Base-by-base conservation (phyloP, 495 filamentous ascomycete species). In the Parathielavia appendiculata region DNA sequence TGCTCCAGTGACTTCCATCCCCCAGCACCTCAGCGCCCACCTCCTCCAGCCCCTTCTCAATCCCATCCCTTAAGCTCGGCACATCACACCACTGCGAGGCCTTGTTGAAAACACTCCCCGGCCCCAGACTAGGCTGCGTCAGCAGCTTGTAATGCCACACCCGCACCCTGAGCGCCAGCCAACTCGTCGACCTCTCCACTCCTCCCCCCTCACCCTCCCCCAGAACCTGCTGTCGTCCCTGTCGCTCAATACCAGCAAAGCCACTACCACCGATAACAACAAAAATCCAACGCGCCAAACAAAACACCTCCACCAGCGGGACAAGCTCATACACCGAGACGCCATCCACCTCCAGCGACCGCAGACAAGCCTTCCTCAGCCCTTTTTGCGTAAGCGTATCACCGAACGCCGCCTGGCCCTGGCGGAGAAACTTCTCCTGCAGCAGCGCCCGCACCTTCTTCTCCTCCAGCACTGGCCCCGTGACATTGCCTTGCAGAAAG, bases 401-500 rank as follows among this genome's bases (percentile, higher is more conserved):
- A n/a, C 39, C 2, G 0, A 3, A 5, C 5, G n/a, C 44, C 0
- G 1, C 26, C 6, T 17, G 7, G n/a, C 16, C 22, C 1, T 10
- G 20, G 23, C 4, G 10, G 10, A 1, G 74, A 6, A 66, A 53
- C 23, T 36, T 34, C 4, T 49, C 41, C 40, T 77, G 68, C 9
- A 69, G 45, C 0, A 58, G n/a, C n/a, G n/a, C 30, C 0, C 69
- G 47, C 10, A 69, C 20, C 1, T 4, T 16, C 0, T 13, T 50
- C 20, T 65, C 59, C 8, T 85, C 83, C 19, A 92, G 71, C n/a
- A 91, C 74, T 0, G 92, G 95, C 0, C 93, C 93, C 14, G 93
- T 97, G 51, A 97, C 88, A 69, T 90, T 97, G 1, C 85, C 85
- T 63, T 97, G 93, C 20, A 97, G 70, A 69, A 97, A 97, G n/a